Conservation (phyloP, 805 yeast species). For the Nakazawaea anatomiae region DNA sequence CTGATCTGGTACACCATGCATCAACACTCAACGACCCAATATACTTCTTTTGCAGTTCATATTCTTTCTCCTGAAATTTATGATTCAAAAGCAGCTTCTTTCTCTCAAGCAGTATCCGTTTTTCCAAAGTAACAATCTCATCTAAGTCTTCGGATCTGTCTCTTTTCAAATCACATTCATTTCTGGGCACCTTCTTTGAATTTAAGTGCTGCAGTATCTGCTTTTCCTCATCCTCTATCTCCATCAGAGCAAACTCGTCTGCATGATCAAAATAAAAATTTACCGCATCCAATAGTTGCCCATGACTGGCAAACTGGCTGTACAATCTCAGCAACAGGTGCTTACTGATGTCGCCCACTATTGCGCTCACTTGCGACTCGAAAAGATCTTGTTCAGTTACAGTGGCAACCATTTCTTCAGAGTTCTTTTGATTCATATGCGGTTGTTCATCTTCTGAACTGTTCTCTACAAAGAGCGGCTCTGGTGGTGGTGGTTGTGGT, state of each 20-base stretch:
- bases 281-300: conserved; percentile 29
- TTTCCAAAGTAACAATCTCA: neutral
- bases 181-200: conserved; percentile 1
- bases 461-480: conserved; percentile 2
- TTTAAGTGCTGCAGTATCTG: conserved; percentile 9
- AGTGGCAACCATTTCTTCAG: no score
- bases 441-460: neutral
- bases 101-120: neutral
- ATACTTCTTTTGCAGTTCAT: conserved; percentile 19
- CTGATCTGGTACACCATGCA: conserved; percentile 72
- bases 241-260: conserved; percentile 6
- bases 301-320: conserved; percentile 19
- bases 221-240: conserved; percentile 14
- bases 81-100: neutral
- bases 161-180: neutral
- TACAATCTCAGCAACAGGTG: conserved; percentile 18
- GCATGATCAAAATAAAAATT: conserved; percentile 31
- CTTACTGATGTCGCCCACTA: conserved; percentile 27
- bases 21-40: conserved; percentile 56
- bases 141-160: conserved; percentile 1
- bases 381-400: conserved; percentile 17
- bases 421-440: no score
- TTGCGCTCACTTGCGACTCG: conserved; percentile 25
- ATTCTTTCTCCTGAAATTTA: neutral
- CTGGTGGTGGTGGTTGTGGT: neutral